Evolutionary conservation across 768 basidiomycete genomes (phyloP), one percentile per base, ranked within the genome.

Genomic region (Dioszegia crocea): DNA sequence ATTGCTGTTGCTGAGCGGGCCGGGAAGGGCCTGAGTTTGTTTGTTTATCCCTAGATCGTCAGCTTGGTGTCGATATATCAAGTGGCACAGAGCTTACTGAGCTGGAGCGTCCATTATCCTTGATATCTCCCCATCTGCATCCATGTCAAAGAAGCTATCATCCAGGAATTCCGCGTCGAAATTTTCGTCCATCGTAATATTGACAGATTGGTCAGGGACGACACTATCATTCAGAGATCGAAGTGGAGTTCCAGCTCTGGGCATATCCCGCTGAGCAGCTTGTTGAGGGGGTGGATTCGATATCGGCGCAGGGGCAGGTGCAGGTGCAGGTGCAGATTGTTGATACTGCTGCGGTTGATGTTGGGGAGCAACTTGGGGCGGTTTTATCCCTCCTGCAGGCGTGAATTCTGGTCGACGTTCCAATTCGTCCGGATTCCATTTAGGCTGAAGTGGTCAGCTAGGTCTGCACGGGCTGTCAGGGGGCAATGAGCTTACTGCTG

Each of bases 401-500:
- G 66, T 60, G 45, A 71, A 74, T 33, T 76, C 73, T 24, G 75
- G 73, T 29, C 71, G 67, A 45, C 75, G 57, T 48, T 73, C 73
- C 4, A 76, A 60, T n/a, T 71, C 68, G 30, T 52, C 55, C 6
- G 58, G 56, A 46, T 70, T 65, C 56, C 74, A 68, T 51, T 69
- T 71, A 9, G 65, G 58, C 73, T 76, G 24, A 4, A 21, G 33
- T 2, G 14, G 48, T 59, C 47, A 59, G 49, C 27, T 49, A n/a
- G n/a, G n/a, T n/a, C n/a, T n/a, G n/a, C n/a, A n/a, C n/a, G n/a
- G n/a, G n/a, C n/a, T n/a, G n/a, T n/a, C n/a, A n/a, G n/a, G n/a
- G n/a, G n/a, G n/a, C n/a, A n/a, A n/a, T n/a, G n/a, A n/a, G n/a
- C 87, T 58, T 68, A 94, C 92, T 3, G 85, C 84, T 29, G 83